Evolutionary conservation across 1,284 basidiomycete species (phyloP).

Genomic region (Sanghuangporus baumii): DNA sequence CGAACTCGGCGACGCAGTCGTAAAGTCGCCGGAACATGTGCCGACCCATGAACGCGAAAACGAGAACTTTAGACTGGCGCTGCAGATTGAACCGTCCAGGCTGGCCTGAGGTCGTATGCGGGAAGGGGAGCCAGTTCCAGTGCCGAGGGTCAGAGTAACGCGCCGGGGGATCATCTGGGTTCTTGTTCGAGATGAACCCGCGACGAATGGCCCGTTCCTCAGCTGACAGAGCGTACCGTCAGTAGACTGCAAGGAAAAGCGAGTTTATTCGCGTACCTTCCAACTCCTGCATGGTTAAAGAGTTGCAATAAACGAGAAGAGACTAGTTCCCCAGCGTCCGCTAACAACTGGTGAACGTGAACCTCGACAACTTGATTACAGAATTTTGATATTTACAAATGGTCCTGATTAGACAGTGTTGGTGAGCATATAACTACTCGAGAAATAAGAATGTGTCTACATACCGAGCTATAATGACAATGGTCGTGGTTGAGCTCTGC

Average conservation of each 20-base stretch:
- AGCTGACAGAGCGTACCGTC: neutral
- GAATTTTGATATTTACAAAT: too few species aligned
- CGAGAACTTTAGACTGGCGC: constrained; percentile 10
- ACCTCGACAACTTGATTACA: too few species aligned
- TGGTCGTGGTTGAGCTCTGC: too few species aligned
- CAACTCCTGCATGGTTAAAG: constrained; percentile 6
- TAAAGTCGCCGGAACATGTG: constrained; percentile 12
- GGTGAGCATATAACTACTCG: too few species aligned
- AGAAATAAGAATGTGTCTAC: too few species aligned
- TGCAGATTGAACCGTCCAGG: constrained; percentile 11
- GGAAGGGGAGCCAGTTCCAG: constrained; percentile 12
- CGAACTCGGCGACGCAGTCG: constrained; percentile 8
- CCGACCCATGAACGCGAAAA: constrained; percentile 16
- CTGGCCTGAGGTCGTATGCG: constrained; percentile 12
- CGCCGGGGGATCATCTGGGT: constrained; percentile 13
- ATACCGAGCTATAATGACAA: too few species aligned
- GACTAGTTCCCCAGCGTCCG: too few species aligned
- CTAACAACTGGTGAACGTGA: too few species aligned
- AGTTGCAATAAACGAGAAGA: too few species aligned
- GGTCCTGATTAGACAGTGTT: too few species aligned
- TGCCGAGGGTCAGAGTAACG: constrained; percentile 12
- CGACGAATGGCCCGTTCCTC: constrained; percentile 15
- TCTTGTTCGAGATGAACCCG: constrained; percentile 14
- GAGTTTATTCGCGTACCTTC: neutral
- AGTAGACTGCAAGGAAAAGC: neutral